Evolutionary conservation across 75 land plant genomes (phyloP).

Genomic region (Pinus albicaulis): DNA sequence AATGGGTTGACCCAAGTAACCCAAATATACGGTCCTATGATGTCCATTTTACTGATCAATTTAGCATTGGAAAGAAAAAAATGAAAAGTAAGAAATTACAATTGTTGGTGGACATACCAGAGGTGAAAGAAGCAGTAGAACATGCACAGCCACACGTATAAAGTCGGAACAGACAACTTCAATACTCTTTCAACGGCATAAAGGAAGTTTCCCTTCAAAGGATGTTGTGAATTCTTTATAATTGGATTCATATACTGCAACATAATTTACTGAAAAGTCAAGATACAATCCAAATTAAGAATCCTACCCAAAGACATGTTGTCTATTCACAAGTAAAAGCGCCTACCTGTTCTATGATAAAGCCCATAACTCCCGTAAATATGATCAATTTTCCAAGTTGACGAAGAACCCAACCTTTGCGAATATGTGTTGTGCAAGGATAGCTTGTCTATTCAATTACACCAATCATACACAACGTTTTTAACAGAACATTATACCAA

Average conservation of each 20-base stretch:
- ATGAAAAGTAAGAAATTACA: not conserved
- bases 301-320: not conserved
- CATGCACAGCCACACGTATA: constrained; percentile 99
- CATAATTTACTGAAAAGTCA: constrained; percentile 3
- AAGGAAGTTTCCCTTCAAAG: constrained; percentile 85
- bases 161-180: constrained; percentile 91
- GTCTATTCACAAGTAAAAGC: not conserved
- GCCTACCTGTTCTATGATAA: constrained; percentile 87
- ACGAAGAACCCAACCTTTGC: constrained; percentile 92
- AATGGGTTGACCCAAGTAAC: too few relatives aligned
- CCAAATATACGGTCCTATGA: too few relatives aligned
- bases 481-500: not conserved
- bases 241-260: constrained; percentile 97
- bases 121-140: constrained; percentile 95
- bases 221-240: constrained; percentile 90
- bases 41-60: not conserved
- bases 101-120: constrained; percentile 52
- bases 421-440: constrained; percentile 66
- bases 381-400: constrained; percentile 74
- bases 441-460: constrained; percentile 55
- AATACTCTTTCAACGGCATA: constrained; percentile 93
- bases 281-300: not conserved
- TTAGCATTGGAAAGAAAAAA: not conserved
- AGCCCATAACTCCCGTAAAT: constrained; percentile 95
- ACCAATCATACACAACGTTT: not conserved